Conservation (phyloP, 176 grass and related monocot species). For the Cymbopogon citratus region DNA sequence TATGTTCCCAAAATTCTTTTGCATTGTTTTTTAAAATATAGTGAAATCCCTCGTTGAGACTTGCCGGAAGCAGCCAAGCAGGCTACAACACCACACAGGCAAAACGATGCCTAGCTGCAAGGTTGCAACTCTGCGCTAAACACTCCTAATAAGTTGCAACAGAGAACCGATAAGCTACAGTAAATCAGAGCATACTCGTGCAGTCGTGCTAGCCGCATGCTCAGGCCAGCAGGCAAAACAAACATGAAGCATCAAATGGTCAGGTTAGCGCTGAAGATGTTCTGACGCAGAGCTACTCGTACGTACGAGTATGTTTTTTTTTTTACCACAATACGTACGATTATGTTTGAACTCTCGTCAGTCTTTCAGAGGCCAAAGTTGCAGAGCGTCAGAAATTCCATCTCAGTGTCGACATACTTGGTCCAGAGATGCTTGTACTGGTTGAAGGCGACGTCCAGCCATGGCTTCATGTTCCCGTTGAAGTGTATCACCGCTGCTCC, state of each 20-base stretch:
- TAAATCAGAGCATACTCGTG: neutral
- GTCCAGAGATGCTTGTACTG: conserved; percentile 96
- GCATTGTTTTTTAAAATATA: too few relatives aligned
- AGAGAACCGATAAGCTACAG: neutral
- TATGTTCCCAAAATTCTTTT: too few relatives aligned
- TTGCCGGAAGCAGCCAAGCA: too few relatives aligned
- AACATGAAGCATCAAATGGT: neutral
- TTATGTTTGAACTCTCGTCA: neutral
- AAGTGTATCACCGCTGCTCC: conserved; percentile 83
- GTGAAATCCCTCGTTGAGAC: too few relatives aligned
- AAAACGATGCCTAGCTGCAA: neutral
- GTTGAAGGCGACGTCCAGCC: conserved; percentile 95
- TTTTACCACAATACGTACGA: too few relatives aligned
- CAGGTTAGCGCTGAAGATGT: neutral
- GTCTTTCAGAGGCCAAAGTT: conserved; percentile 75
- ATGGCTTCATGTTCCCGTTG: conserved; percentile 96
- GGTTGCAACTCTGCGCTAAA: neutral
- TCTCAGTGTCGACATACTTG: conserved; percentile 90
- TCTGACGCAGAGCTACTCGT: neutral
- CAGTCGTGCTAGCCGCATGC: neutral
- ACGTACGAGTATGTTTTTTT: too few relatives aligned
- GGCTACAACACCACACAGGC: too few relatives aligned
- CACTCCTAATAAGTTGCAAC: neutral
- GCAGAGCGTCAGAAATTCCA: conserved; percentile 93
- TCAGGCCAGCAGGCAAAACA: neutral